Percentiles rank a stretch among this genome's conserved stretches.
Conservation (phyloP, 2,329 filamentous ascomycete genomes). For the Harringtonia lauricola region DNA sequence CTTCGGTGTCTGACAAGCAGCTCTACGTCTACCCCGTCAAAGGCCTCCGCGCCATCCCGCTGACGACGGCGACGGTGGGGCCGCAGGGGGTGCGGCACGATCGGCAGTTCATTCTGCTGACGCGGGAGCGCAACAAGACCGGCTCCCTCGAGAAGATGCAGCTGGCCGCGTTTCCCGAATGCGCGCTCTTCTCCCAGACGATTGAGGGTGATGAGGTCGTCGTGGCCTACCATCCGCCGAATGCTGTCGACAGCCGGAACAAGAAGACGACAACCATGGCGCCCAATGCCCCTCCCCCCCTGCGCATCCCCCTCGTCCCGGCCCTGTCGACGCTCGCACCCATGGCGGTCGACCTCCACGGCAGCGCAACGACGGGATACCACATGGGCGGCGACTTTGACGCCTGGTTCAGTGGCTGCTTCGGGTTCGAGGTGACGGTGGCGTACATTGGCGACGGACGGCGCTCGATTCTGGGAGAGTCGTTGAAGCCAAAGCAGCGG, state of each 20-base stretch:
- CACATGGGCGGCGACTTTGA: conserved; percentile 51
- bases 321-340: conserved; percentile 30
- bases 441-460: conserved; percentile 53
- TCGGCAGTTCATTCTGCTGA: conserved; percentile 59
- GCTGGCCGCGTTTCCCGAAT: conserved; percentile 43
- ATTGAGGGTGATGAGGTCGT: conserved; percentile 28
- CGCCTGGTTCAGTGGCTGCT: conserved; percentile 55
- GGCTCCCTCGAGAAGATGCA: conserved; percentile 45
- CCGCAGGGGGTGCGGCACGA: conserved; percentile 55
- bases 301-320: conserved; percentile 42
- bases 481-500: conserved; percentile 26
- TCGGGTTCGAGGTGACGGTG: conserved; percentile 51
- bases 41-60: conserved; percentile 49
- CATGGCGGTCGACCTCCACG: conserved; percentile 46
- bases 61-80: conserved; percentile 42
- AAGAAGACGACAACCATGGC: conserved; percentile 27
- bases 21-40: conserved; percentile 68
- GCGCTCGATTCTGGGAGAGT: conserved; percentile 48
- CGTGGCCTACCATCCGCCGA: conserved; percentile 28
- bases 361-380: conserved; percentile 46
- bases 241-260: not conserved
- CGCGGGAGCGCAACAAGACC: conserved; percentile 25
- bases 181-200: conserved; percentile 53
- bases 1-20: conserved; percentile 21
- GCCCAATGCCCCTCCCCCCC: conserved; percentile 10